phyloP scores from a whole-genome alignment of 2,329 filamentous ascomycete genomes.

The Microdochium paspali region DNA sequence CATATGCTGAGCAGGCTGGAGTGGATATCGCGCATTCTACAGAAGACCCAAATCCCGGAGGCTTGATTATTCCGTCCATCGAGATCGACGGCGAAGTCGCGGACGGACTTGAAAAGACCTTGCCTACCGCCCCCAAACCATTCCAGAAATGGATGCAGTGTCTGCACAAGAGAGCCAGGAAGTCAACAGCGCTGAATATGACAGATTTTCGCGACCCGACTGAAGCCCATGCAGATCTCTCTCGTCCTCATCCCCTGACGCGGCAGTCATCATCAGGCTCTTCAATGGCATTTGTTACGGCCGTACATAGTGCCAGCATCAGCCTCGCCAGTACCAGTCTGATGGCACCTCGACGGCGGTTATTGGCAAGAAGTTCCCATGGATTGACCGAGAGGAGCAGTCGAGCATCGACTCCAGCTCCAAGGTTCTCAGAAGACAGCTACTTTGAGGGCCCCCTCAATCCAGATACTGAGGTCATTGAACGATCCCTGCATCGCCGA shows the following conservation, averaged over 20 bases:
- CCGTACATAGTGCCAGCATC: conserved; percentile 70
- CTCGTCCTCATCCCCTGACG: neutral
- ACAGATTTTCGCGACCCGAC: neutral
- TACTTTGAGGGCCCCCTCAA: conserved; percentile 44
- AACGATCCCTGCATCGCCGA: conserved; percentile 65
- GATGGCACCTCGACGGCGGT: neutral
- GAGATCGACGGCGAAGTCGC: conserved; percentile 7
- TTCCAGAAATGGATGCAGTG: conserved; percentile 69
- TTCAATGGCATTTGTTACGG: conserved; percentile 72
- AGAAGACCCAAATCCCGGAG: conserved; percentile 2
- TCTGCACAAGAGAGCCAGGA: conserved; percentile 49
- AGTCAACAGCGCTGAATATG: conserved; percentile 9
- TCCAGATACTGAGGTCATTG: conserved; percentile 59
- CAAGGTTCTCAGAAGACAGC: conserved; percentile 58
- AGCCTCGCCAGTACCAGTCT: conserved; percentile 65
- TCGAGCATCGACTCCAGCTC: conserved; percentile 47
- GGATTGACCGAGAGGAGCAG: conserved; percentile 55
- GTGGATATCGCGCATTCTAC: conserved; percentile 14
- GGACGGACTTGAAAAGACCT: neutral
- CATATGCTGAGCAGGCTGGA: conserved; percentile 29
- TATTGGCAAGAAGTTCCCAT: conserved; percentile 28
- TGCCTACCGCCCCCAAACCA: conserved; percentile 20
- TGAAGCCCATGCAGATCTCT: neutral
- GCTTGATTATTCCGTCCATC: conserved; percentile 15
- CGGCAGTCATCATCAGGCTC: conserved; percentile 59